A percentile compares a stretch with the other conserved stretches of the same genome.
phyloP scores from a whole-genome alignment of 352 stramenopile genomes.

The Elongisporangium prolatum region DNA sequence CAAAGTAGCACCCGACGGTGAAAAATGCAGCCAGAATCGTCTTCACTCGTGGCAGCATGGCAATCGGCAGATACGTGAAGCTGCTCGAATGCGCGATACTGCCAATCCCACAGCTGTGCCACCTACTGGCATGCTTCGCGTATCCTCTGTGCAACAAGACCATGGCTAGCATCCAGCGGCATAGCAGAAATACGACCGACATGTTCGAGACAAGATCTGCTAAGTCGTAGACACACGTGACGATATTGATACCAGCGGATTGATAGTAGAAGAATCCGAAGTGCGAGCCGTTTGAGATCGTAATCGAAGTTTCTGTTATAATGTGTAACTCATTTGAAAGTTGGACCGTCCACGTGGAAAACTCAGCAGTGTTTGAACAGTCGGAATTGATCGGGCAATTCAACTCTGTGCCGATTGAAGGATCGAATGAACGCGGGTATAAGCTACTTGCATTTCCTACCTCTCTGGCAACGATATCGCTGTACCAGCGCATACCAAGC shows the following conservation, averaged over 20 bases:
- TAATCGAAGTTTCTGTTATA: too few relatives aligned
- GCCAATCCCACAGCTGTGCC: slow-evolving; percentile 10
- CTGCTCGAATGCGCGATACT: slow-evolving; percentile 7
- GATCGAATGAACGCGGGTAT: too few relatives aligned
- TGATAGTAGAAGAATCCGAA: slow-evolving; percentile 21
- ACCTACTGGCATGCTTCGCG: background rate
- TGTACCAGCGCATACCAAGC: slow-evolving; percentile 17
- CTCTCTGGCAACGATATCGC: slow-evolving; percentile 5
- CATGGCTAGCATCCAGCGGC: slow-evolving; percentile 23
- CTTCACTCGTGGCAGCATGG: slow-evolving; percentile 15
- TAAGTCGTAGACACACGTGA: slow-evolving; percentile 26
- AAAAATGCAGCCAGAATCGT: slow-evolving; percentile 15
- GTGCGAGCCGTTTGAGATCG: too few relatives aligned
- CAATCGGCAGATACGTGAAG: slow-evolving; percentile 14
- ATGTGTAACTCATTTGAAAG: too few relatives aligned
- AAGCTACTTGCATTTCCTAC: too few relatives aligned
- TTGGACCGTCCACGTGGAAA: too few relatives aligned
- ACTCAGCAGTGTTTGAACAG: too few relatives aligned
- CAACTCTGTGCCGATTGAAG: too few relatives aligned
- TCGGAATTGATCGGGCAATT: too few relatives aligned
- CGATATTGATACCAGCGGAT: background rate
- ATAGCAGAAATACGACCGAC: slow-evolving; percentile 18
- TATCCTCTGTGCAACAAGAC: slow-evolving; percentile 6
- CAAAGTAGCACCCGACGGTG: slow-evolving; percentile 15
- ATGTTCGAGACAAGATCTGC: slow-evolving; percentile 32